Percentiles rank a stretch among this genome's conserved stretches.
Evolutionary conservation across 306 rosid species (phyloP).

Genomic region (barrel medic (Medicago truncatula)): DNA sequence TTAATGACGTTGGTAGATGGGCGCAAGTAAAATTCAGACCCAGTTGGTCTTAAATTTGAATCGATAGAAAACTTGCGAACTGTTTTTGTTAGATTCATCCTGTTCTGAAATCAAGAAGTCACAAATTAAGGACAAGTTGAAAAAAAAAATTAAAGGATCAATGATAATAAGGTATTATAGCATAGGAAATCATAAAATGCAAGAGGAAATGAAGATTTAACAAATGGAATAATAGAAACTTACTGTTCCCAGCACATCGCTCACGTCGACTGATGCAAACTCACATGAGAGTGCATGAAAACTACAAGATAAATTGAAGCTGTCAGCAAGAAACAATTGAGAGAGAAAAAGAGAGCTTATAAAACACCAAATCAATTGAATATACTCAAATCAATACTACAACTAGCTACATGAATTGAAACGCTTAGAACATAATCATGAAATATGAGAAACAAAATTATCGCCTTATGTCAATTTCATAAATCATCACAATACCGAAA

Average conservation of each 20-base stretch:
- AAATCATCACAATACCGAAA: slow-evolving; percentile 17
- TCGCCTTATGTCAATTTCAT: slow-evolving; percentile 22
- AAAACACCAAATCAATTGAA: slow-evolving; percentile 9
- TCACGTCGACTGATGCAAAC: slow-evolving; percentile 89
- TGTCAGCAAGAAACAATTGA: slow-evolving; percentile 40
- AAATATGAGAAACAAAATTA: slow-evolving; percentile 19
- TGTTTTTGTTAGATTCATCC: slow-evolving; percentile 95
- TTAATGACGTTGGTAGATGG: slow-evolving; percentile 61
- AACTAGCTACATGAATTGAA: slow-evolving; percentile 24
- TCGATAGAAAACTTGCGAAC: slow-evolving; percentile 86
- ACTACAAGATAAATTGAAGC: slow-evolving; percentile 57
- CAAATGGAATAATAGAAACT: slow-evolving; percentile 59
- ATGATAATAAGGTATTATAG: slow-evolving; percentile 12
- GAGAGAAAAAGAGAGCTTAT: slow-evolving; percentile 24
- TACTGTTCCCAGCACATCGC: slow-evolving; percentile 97
- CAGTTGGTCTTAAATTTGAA: slow-evolving; percentile 72
- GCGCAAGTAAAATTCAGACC: slow-evolving; percentile 77
- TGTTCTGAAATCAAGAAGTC: slow-evolving; percentile 74
- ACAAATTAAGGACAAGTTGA: slow-evolving; percentile 48
- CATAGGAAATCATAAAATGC: slow-evolving; percentile 35
- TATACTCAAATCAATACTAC: slow-evolving; percentile 5
- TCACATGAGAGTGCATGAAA: slow-evolving; percentile 96
- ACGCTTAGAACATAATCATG: slow-evolving; percentile 24
- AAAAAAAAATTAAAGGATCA: slow-evolving; percentile 7
- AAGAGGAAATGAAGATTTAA: slow-evolving; percentile 24